These are phyloP conservation scores for Penicillium bovifimosum DNA, from an alignment of 495 filamentous ascomycete genomes.

Conservation along the genomic window DNA sequence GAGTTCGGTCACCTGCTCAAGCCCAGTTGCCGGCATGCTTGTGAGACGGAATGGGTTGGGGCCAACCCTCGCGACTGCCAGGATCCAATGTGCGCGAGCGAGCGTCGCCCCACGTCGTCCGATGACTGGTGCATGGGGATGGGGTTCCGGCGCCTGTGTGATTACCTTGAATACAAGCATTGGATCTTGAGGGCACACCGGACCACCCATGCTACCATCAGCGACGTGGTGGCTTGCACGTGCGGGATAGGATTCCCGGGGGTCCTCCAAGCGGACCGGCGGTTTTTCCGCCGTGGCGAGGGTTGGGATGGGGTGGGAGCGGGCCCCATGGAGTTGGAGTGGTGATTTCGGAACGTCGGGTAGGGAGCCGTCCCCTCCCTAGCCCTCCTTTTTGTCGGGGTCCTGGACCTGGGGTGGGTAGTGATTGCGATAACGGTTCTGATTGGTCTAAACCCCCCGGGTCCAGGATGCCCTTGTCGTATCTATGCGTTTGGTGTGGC, in stretches of 20 bases:
- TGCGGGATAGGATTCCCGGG: slow-evolving; percentile 30
- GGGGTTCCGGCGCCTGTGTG: slow-evolving; percentile 14
- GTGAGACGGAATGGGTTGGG: slow-evolving; percentile 34
- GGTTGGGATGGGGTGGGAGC: slow-evolving; percentile 33
- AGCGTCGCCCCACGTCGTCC: slow-evolving; percentile 11
- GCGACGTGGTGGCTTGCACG: slow-evolving; percentile 22
- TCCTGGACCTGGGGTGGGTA: slow-evolving; percentile 1
- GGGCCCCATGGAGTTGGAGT: slow-evolving; percentile 32
- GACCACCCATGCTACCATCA: slow-evolving; percentile 32
- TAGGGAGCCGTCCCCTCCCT: slow-evolving; percentile 2
- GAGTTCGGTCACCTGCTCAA: slow-evolving; percentile 22
- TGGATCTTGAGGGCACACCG: slow-evolving; percentile 40
- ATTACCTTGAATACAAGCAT: slow-evolving; percentile 26
- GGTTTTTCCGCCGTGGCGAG: slow-evolving; percentile 29
- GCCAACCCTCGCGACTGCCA: slow-evolving; percentile 18
- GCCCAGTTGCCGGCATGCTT: slow-evolving; percentile 23
- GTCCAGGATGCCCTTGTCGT: slow-evolving; percentile 2
- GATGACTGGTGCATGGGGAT: slow-evolving; percentile 3
- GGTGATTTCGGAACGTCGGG: background rate
- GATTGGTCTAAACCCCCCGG: background rate
- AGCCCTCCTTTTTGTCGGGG: background rate
- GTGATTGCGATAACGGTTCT: background rate
- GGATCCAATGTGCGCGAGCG: slow-evolving; percentile 22
- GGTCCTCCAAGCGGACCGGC: slow-evolving; percentile 16
- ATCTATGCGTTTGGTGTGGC: background rate